These are phyloP conservation scores for Ganoderma meredithae DNA, from an alignment of 1,284 basidiomycete genomes.

Conservation along the genomic window DNA sequence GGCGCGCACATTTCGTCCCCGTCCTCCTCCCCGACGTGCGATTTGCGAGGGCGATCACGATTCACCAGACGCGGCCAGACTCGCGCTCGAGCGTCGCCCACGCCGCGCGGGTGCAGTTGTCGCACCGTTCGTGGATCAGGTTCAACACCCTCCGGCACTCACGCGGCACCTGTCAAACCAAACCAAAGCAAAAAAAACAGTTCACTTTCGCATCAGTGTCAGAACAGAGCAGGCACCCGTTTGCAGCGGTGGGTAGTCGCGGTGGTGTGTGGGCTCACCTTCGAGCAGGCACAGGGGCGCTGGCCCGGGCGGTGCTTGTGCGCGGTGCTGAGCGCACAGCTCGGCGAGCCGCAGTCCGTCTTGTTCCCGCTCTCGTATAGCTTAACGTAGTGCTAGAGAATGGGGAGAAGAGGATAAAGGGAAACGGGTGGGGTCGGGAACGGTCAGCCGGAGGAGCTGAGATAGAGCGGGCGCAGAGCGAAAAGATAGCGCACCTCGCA, in stretches of 20 bases:
- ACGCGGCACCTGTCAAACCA: constrained; percentile 33
- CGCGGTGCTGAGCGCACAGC: constrained; percentile 39
- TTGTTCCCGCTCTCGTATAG: constrained; percentile 43
- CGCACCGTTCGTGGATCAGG: constrained; percentile 42
- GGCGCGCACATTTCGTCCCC: background rate
- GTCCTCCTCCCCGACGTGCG: background rate
- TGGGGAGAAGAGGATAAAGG: no score
- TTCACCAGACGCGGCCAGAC: constrained; percentile 34
- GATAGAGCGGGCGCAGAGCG: background rate
- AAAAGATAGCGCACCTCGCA: constrained; percentile 37
- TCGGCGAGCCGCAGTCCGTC: constrained; percentile 41
- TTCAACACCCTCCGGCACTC: constrained; percentile 40
- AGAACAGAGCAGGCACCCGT: constrained; percentile 1
- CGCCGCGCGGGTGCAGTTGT: constrained; percentile 38
- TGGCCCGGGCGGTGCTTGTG: constrained; percentile 39
- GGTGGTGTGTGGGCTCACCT: constrained; percentile 30
- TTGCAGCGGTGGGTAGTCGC: background rate
- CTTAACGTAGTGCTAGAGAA: constrained; percentile 42
- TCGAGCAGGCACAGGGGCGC: constrained; percentile 38
- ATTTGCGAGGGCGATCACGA: background rate
- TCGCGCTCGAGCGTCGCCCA: constrained; percentile 42
- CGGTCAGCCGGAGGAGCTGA: background rate
- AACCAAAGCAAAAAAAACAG: no score
- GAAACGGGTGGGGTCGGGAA: no score
- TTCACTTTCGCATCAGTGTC: background rate